A percentile compares a stretch with the other conserved stretches of the same genome.
Evolutionary conservation across 306 rosid genomes (phyloP).

Genomic region (Luffa aegyptiaca): DNA sequence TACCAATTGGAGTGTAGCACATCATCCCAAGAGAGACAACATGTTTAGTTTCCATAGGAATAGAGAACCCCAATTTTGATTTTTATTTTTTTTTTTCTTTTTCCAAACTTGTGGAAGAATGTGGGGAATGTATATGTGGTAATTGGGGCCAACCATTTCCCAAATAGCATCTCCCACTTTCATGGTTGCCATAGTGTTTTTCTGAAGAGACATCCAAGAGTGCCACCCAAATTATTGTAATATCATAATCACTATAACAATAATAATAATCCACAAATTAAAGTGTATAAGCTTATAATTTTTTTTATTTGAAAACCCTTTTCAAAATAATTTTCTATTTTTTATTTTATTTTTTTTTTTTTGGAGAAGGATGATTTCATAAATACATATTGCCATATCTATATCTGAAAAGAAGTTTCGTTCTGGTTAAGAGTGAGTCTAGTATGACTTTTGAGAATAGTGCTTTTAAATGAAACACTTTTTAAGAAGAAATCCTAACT

Average conservation of each 20-base stretch:
- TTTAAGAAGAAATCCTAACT: no score
- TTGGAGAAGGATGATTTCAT: background rate
- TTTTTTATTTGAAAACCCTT: no score
- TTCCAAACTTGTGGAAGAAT: conserved; percentile 11
- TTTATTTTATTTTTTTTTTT: no score
- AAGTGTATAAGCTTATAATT: no score
- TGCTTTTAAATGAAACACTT: background rate
- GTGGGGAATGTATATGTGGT: background rate
- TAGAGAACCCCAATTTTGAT: conserved; percentile 13
- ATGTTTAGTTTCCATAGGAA: background rate
- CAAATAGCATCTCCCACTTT: conserved; percentile 15
- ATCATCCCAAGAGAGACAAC: background rate
- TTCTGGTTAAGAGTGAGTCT: background rate
- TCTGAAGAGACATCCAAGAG: background rate
- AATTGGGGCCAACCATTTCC: conserved; percentile 1
- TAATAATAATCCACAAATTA: background rate
- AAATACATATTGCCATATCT: background rate
- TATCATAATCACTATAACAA: background rate
- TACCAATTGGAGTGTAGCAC: no score
- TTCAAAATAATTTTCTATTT: no score
- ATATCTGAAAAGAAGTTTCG: no score
- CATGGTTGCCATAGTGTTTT: conserved; percentile 31
- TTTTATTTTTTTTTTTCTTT: conserved; percentile 17
- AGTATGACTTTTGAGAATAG: background rate
- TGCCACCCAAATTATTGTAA: background rate